These are phyloP conservation scores for Cryptococcus sp. DNA, from an alignment of 1,284 basidiomycete genomes.

Conservation along the genomic window DNA sequence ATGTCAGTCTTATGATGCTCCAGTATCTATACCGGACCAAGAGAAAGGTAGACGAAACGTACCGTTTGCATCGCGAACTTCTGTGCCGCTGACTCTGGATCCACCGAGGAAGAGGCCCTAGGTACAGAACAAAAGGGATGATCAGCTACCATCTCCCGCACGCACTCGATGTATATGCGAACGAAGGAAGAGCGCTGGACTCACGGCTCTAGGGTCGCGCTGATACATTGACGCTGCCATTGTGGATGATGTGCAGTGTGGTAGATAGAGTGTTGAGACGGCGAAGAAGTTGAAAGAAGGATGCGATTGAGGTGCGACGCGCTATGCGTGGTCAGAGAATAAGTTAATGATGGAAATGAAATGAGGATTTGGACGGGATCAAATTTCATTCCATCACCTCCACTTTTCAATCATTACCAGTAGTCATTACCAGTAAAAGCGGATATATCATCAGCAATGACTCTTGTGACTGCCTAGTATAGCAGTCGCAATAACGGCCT, in stretches of 20 bases:
- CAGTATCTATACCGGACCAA: not conserved
- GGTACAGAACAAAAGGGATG: not conserved
- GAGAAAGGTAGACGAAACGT: constrained; percentile 25
- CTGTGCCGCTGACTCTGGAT: constrained; percentile 89
- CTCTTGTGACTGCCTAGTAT: not conserved
- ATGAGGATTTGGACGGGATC: constrained; percentile 6
- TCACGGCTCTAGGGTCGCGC: constrained; percentile 53
- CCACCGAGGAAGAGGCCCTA: constrained; percentile 87
- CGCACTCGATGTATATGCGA: not conserved
- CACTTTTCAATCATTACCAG: constrained; percentile 1
- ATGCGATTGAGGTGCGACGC: not conserved
- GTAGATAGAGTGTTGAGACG: not conserved
- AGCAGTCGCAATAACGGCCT: not conserved
- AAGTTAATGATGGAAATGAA: not conserved
- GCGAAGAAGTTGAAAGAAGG: not conserved
- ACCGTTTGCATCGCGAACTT: constrained; percentile 97
- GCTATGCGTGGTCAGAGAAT: not conserved
- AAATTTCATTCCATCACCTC: constrained; percentile 11
- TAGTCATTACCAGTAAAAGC: not conserved
- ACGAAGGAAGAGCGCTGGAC: constrained; percentile 16
- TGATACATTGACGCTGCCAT: constrained; percentile 56
- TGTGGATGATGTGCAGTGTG: constrained; percentile 8
- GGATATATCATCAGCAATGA: not conserved
- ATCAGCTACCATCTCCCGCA: constrained; percentile 16
- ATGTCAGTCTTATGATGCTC: constrained; percentile 10